phyloP scores from a whole-genome alignment of 2,329 filamentous ascomycete species.

The Ascochyta viciae-villosae region DNA sequence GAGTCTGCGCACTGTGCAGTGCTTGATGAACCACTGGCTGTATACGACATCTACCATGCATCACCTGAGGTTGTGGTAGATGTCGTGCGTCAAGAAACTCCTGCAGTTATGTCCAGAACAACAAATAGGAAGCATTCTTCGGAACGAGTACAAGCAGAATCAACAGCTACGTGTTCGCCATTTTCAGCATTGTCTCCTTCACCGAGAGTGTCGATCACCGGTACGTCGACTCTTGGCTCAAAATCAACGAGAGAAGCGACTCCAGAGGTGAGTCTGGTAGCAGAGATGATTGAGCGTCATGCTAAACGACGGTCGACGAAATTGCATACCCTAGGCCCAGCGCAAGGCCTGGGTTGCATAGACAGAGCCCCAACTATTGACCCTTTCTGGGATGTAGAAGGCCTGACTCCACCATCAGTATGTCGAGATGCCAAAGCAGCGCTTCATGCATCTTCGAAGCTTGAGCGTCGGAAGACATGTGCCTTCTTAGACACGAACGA shows the following conservation, averaged over 20 bases:
- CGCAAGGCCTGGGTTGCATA: no score
- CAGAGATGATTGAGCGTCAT: not conserved
- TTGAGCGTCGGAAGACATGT: not conserved
- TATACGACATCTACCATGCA: not conserved
- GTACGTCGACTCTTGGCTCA: not conserved
- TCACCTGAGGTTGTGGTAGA: not conserved
- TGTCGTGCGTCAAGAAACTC: not conserved
- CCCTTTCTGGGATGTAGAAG: no score
- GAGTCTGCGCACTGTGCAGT: not conserved
- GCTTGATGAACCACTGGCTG: not conserved
- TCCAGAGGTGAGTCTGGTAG: not conserved
- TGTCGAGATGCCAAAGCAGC: not conserved
- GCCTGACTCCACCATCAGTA: no score
- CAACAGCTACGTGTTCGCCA: not conserved
- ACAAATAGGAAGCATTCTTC: not conserved
- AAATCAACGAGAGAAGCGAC: not conserved
- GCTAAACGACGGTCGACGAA: no score
- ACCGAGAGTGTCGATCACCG: not conserved
- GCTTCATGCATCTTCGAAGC: not conserved
- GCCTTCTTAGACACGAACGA: conserved; percentile 1
- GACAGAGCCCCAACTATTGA: no score
- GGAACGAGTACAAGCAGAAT: not conserved
- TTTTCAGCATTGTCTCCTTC: not conserved
- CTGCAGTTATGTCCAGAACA: not conserved
- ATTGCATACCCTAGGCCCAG: no score